phyloP scores from a whole-genome alignment of 1,284 basidiomycete genomes.

The Inonotus hispidus region DNA sequence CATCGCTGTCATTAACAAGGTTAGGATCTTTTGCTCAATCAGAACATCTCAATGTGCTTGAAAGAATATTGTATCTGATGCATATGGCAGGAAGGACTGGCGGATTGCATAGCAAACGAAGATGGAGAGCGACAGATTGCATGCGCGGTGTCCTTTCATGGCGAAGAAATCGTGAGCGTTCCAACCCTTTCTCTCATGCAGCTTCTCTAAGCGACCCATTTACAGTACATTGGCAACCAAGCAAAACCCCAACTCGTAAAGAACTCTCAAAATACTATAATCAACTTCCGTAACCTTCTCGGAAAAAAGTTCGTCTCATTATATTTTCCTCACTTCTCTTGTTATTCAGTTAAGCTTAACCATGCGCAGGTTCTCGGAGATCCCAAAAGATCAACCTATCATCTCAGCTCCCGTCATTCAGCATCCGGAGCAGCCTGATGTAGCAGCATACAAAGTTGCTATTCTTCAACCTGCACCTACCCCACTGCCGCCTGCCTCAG shows the following conservation, averaged over 20 bases:
- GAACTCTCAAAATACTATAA: constrained; percentile 92
- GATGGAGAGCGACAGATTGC: constrained; percentile 98
- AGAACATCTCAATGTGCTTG: background rate
- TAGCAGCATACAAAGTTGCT: constrained; percentile 84
- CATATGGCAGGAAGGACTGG: constrained; percentile 66
- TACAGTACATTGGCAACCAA: constrained; percentile 92
- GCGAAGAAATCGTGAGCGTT: constrained; percentile 75
- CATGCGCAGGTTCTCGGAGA: constrained; percentile 61
- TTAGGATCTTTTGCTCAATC: constrained; percentile 29
- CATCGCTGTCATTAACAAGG: constrained; percentile 95
- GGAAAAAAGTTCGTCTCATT: constrained; percentile 71
- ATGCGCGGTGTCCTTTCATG: constrained; percentile 88
- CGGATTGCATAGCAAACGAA: constrained; percentile 96
- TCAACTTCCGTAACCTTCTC: constrained; percentile 88
- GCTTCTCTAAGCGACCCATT: background rate
- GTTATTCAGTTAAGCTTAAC: background rate
- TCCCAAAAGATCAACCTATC: constrained; percentile 48
- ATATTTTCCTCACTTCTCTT: background rate
- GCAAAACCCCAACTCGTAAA: constrained; percentile 94
- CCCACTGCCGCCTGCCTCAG: constrained; percentile 37
- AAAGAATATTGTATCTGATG: constrained; percentile 8
- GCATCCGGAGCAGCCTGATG: constrained; percentile 67
- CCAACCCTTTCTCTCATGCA: constrained; percentile 15
- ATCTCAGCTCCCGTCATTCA: constrained; percentile 67
- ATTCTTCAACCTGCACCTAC: constrained; percentile 71